Percentiles rank a stretch among this genome's conserved stretches.
phyloP scores from a whole-genome alignment of 345 rosid species.

The Populus simonii region DNA sequence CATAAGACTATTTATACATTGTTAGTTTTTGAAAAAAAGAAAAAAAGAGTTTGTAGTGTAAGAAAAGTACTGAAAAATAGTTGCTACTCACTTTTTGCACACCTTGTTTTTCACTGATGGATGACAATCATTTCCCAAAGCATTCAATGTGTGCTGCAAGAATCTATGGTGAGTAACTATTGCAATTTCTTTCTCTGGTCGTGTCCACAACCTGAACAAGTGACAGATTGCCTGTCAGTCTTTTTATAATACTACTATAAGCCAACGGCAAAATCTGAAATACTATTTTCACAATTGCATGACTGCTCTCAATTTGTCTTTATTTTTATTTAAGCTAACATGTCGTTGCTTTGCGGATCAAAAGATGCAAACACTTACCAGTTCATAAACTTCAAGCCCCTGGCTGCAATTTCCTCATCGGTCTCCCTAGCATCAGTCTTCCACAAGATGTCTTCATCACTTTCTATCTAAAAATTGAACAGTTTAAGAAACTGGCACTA shows the following conservation, averaged over 20 bases:
- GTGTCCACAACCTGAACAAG: slow-evolving; percentile 57
- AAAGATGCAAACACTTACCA: slow-evolving; percentile 36
- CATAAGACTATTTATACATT: too few relatives aligned
- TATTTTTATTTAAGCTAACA: too few relatives aligned
- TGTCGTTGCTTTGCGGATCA: not conserved
- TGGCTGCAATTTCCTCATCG: slow-evolving; percentile 46
- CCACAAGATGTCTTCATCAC: slow-evolving; percentile 67
- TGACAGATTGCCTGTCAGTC: not conserved
- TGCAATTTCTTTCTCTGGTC: slow-evolving; percentile 80
- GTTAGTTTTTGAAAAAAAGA: too few relatives aligned
- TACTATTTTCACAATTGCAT: too few relatives aligned
- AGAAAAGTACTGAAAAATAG: too few relatives aligned
- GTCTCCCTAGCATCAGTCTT: slow-evolving; percentile 44
- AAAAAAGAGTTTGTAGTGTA: too few relatives aligned
- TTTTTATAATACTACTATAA: not conserved
- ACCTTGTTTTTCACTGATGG: slow-evolving; percentile 19
- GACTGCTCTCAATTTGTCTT: too few relatives aligned
- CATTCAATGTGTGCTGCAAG: slow-evolving; percentile 47
- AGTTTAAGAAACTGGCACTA: too few relatives aligned
- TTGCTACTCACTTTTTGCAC: slow-evolving; percentile 34
- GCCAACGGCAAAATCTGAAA: too few relatives aligned
- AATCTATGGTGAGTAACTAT: slow-evolving; percentile 70
- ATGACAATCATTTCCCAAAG: slow-evolving; percentile 41
- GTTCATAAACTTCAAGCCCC: slow-evolving; percentile 54
- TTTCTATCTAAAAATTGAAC: slow-evolving; percentile 49